Evolutionary conservation across 352 stramenopile genomes (phyloP).

Genomic region (Pythium phragmitis): DNA sequence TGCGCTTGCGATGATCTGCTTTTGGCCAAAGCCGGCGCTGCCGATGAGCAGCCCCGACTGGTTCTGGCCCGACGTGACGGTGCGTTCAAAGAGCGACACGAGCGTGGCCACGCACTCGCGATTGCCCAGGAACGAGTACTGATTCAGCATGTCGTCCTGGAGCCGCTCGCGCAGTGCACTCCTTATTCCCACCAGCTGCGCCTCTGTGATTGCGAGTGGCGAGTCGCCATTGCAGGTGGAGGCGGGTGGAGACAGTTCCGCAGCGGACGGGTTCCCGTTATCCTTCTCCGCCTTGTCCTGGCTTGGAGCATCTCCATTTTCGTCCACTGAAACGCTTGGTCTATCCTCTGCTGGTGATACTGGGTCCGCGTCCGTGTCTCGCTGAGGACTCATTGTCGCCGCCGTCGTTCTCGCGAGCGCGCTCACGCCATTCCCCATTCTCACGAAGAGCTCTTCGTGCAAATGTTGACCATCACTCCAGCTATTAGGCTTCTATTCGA

Average conservation of each 20-base stretch:
- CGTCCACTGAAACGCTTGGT: background rate
- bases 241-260: background rate
- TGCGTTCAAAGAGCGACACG: slow-evolving; percentile 67
- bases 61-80: slow-evolving; percentile 68
- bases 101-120: slow-evolving; percentile 36
- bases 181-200: slow-evolving; percentile 38
- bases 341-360: background rate
- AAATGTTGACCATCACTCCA: background rate
- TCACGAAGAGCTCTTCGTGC: background rate
- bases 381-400: background rate
- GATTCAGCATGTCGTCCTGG: slow-evolving; percentile 26
- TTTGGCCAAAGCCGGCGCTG: slow-evolving; percentile 46
- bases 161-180: slow-evolving; percentile 42
- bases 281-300: background rate
- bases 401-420: background rate
- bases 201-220: slow-evolving; percentile 12
- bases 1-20: slow-evolving; percentile 48
- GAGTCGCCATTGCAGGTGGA: background rate
- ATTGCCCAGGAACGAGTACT: slow-evolving; percentile 21
- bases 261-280: background rate
- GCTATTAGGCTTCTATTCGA: background rate
- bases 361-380: background rate
- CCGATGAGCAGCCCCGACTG: slow-evolving; percentile 75
- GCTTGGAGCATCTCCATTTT: background rate
- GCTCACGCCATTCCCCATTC: background rate